Evolutionary conservation across 2,329 filamentous ascomycete genomes (phyloP).

Genomic region (Fusarium sp.): DNA sequence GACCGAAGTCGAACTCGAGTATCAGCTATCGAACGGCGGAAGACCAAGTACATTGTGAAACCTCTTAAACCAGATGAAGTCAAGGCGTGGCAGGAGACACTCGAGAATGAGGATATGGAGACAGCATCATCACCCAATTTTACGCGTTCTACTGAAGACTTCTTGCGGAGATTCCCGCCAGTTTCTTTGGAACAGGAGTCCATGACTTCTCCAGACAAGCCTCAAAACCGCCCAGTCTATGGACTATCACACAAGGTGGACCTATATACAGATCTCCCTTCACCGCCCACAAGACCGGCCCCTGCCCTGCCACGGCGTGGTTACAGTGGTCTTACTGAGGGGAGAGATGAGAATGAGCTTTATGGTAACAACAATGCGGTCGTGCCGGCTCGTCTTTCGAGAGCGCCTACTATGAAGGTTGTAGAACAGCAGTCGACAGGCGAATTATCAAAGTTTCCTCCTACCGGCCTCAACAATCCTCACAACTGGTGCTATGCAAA

Average conservation of each 20-base stretch:
- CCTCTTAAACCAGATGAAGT: constrained; percentile 85
- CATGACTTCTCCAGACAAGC: constrained; percentile 58
- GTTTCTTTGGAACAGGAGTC: constrained; percentile 69
- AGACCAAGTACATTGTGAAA: constrained; percentile 62
- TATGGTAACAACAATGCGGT: constrained; percentile 54
- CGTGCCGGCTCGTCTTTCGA: constrained; percentile 50
- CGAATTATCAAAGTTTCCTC: constrained; percentile 41
- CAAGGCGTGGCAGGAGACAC: constrained; percentile 78
- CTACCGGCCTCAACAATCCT: constrained; percentile 79
- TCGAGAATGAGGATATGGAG: constrained; percentile 69
- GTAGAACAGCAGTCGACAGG: constrained; percentile 58
- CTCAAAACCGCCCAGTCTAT: constrained; percentile 41
- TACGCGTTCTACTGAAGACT: constrained; percentile 81
- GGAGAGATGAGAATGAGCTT: constrained; percentile 48
- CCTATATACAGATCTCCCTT: constrained; percentile 59
- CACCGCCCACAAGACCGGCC: constrained; percentile 71
- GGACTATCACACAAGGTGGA: constrained; percentile 49
- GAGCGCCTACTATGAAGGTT: constrained; percentile 50
- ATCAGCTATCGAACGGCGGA: constrained; percentile 48
- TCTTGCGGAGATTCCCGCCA: constrained; percentile 82
- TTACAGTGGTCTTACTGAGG: constrained; percentile 76
- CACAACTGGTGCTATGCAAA: constrained; percentile 92
- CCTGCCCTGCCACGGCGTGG: constrained; percentile 74
- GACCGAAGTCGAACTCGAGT: constrained; percentile 46
- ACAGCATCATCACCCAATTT: constrained; percentile 61